phyloP scores from a whole-genome alignment of 1,284 basidiomycete genomes.

The Tremellales sp. region DNA sequence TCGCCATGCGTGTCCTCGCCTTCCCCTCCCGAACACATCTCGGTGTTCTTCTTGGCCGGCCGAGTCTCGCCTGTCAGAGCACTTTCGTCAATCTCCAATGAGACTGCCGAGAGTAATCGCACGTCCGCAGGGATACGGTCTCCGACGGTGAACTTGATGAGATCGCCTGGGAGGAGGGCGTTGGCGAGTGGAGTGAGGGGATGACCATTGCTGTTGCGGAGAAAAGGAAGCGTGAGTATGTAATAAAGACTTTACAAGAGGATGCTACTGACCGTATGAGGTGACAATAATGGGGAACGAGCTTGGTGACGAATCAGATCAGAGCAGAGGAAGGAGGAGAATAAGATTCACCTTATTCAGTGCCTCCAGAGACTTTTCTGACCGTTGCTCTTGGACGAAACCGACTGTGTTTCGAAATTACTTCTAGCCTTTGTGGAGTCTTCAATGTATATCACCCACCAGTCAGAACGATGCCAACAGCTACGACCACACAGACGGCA shows the following conservation, averaged over 20 bases:
- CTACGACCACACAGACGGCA: slow-evolving; percentile 88
- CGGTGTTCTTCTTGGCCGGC: slow-evolving; percentile 66
- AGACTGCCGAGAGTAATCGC: slow-evolving; percentile 69
- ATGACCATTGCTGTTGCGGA: slow-evolving; percentile 60
- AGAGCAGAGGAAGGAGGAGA: not conserved
- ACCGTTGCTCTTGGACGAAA: slow-evolving; percentile 91
- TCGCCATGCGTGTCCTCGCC: slow-evolving; percentile 51
- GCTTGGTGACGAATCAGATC: slow-evolving; percentile 35
- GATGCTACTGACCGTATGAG: slow-evolving; percentile 65
- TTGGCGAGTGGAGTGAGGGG: slow-evolving; percentile 81
- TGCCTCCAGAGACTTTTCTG: slow-evolving; percentile 90
- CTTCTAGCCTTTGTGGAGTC: slow-evolving; percentile 9
- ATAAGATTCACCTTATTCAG: slow-evolving; percentile 63
- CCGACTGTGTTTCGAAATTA: slow-evolving; percentile 62
- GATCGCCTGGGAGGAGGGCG: slow-evolving; percentile 89
- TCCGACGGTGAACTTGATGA: slow-evolving; percentile 79
- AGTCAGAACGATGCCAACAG: slow-evolving; percentile 86
- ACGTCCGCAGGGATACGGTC: slow-evolving; percentile 93
- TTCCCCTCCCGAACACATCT: slow-evolving; percentile 52
- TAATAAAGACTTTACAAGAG: slow-evolving; percentile 14
- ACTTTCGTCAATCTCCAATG: slow-evolving; percentile 92
- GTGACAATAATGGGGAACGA: slow-evolving; percentile 93
- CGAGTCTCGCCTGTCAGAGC: slow-evolving; percentile 91
- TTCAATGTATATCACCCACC: slow-evolving; percentile 54
- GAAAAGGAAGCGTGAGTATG: not conserved